These are phyloP conservation scores for Ramularia endophylla DNA, from an alignment of 2,329 filamentous ascomycete genomes.

Conservation along the genomic window DNA sequence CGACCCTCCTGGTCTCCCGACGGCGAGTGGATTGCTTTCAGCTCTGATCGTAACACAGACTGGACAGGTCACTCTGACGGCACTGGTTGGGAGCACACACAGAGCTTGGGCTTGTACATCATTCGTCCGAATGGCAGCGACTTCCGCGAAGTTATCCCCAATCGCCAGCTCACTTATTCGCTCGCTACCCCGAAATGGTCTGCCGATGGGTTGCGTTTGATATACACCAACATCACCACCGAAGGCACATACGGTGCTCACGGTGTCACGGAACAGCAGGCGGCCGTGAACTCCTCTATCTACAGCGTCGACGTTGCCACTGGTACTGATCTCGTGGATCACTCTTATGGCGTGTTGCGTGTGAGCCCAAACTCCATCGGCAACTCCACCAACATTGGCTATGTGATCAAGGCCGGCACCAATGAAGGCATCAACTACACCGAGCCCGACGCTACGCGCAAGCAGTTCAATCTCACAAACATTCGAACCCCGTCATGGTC, in stretches of 20 bases:
- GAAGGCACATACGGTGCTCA: constrained; percentile 13
- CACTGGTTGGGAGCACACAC: constrained; percentile 13
- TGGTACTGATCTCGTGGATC: constrained; percentile 4
- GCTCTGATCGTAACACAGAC: too few relatives aligned
- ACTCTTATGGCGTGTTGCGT: constrained; percentile 7
- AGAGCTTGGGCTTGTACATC: constrained; percentile 12
- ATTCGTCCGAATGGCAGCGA: constrained; percentile 11
- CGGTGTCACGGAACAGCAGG: constrained; percentile 6
- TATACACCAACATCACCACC: constrained; percentile 10
- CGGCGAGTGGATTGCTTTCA: too few relatives aligned
- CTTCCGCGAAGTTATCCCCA: constrained; percentile 9
- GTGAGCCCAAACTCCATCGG: constrained; percentile 9
- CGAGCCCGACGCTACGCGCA: not conserved
- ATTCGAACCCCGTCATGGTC: constrained; percentile 11
- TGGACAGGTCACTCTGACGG: too few relatives aligned
- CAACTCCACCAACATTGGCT: constrained; percentile 8
- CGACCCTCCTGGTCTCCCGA: too few relatives aligned
- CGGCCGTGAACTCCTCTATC: constrained; percentile 9
- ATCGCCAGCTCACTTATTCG: too few relatives aligned
- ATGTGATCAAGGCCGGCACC: constrained; percentile 9
- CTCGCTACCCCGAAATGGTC: constrained; percentile 10
- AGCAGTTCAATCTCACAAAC: not conserved
- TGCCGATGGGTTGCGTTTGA: constrained; percentile 4
- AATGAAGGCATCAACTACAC: constrained; percentile 7
- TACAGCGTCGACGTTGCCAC: constrained; percentile 11